Percentiles rank a stretch among this genome's conserved stretches.
Evolutionary conservation across 2,329 filamentous ascomycete species (phyloP).

Genomic region (Beauveria sp.): DNA sequence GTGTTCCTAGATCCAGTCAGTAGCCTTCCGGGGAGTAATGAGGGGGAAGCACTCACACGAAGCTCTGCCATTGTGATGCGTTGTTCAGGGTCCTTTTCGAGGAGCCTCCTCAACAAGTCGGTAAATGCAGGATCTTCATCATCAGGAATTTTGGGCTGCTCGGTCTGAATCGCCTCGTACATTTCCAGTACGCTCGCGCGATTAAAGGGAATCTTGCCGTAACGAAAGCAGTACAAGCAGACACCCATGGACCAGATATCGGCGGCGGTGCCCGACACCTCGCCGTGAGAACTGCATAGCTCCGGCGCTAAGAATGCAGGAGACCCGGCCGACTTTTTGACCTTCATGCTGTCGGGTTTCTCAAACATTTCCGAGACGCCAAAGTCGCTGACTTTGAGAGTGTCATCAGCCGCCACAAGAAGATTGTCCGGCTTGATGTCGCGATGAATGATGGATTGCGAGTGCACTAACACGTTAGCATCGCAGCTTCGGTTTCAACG

Average conservation of each 20-base stretch:
- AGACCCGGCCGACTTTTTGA: conserved; percentile 86
- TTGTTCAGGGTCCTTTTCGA: conserved; percentile 79
- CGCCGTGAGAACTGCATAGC: conserved; percentile 78
- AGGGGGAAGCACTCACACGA: conserved; percentile 50
- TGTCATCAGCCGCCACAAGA: conserved; percentile 78
- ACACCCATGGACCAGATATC: conserved; percentile 99
- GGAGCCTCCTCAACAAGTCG: conserved; percentile 63
- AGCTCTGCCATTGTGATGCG: conserved; percentile 78
- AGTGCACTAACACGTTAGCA: conserved; percentile 56
- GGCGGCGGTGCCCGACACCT: conserved; percentile 79
- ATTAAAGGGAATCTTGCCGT: conserved; percentile 82
- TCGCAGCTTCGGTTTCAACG: background rate
- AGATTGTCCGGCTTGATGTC: conserved; percentile 99
- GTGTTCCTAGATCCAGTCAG: conserved; percentile 55
- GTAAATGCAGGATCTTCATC: conserved; percentile 61
- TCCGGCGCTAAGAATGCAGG: conserved; percentile 93
- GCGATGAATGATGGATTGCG: conserved; percentile 87
- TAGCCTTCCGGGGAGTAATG: background rate
- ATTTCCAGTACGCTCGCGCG: conserved; percentile 72
- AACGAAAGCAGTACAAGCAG: conserved; percentile 85
- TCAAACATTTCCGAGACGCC: conserved; percentile 99
- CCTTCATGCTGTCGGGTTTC: conserved; percentile 76
- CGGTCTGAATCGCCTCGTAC: conserved; percentile 77
- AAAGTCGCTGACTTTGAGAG: conserved; percentile 97
- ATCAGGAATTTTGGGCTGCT: conserved; percentile 53